phyloP scores from a whole-genome alignment of 1,284 basidiomycete genomes.

The Hymenochaete sp. region DNA sequence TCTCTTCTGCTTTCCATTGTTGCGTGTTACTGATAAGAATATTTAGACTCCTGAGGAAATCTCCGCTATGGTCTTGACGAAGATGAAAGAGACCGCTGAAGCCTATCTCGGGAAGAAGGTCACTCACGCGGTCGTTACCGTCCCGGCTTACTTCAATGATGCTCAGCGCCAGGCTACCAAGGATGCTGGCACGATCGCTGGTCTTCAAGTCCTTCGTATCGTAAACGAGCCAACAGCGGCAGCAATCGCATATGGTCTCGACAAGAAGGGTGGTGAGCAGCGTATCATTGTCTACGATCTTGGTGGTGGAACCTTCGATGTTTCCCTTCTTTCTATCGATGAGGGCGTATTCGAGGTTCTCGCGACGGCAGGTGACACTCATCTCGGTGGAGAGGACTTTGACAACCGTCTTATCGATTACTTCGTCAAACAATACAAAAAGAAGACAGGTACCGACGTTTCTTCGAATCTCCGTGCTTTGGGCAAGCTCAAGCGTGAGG shows the following conservation, averaged over 20 bases:
- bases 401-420: constrained; percentile 94
- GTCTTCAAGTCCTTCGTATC: constrained; percentile 93
- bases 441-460: constrained; percentile 89
- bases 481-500: constrained; percentile 96
- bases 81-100: constrained; percentile 99
- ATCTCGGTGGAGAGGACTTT: constrained; percentile 98
- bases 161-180: constrained; percentile 99
- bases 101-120: constrained; percentile 95
- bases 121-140: constrained; percentile 96
- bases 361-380: constrained; percentile 97
- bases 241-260: constrained; percentile 96
- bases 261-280: constrained; percentile 90
- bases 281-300: constrained; percentile 98
- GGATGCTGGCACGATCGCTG: constrained; percentile 95
- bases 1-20: neutral
- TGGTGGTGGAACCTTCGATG: constrained; percentile 98
- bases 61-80: constrained; percentile 88
- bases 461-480: constrained; percentile 82
- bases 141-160: constrained; percentile 99
- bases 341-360: constrained; percentile 98
- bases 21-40: constrained; percentile 8
- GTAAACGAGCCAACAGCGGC: constrained; percentile 99
- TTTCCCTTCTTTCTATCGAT: constrained; percentile 94
- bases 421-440: constrained; percentile 90
- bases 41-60: constrained; percentile 79